A percentile compares a stretch with the other conserved stretches of the same genome.
Conservation (phyloP, 1,284 basidiomycete genomes). For the Macrocystidia cucumis region DNA sequence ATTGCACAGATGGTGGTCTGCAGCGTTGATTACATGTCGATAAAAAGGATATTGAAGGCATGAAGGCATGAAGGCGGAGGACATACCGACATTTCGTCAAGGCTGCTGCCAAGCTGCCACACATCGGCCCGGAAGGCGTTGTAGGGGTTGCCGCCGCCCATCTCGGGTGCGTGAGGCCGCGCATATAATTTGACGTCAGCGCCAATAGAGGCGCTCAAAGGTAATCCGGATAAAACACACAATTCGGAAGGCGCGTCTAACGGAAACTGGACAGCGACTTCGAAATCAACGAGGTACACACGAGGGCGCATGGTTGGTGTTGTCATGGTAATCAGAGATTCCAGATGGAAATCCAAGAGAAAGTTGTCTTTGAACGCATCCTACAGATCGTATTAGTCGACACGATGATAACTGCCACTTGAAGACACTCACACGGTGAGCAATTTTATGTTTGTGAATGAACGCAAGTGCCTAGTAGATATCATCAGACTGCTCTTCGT, state of each 20-base stretch:
- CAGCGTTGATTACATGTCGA: too few relatives aligned
- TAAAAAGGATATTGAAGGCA: too few relatives aligned
- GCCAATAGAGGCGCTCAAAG: constrained; percentile 10
- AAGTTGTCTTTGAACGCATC: constrained; percentile 20
- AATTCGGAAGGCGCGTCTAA: constrained; percentile 9
- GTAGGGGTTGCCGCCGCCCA: constrained; percentile 13
- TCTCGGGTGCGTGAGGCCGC: constrained; percentile 14
- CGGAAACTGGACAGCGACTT: constrained; percentile 17
- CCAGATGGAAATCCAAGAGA: constrained; percentile 18
- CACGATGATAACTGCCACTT: too few relatives aligned
- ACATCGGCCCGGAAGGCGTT: constrained; percentile 21
- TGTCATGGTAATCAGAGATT: constrained; percentile 13
- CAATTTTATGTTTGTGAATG: constrained; percentile 13
- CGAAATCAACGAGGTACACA: constrained; percentile 21
- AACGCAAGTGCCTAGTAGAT: constrained; percentile 12
- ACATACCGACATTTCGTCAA: too few relatives aligned
- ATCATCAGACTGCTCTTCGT: not conserved
- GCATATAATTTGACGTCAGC: constrained; percentile 8
- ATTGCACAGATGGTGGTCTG: too few relatives aligned
- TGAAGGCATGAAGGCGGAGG: too few relatives aligned
- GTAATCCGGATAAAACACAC: constrained; percentile 9
- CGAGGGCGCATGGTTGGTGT: constrained; percentile 14
- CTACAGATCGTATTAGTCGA: too few relatives aligned
- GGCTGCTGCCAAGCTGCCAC: constrained; percentile 17
- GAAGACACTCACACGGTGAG: constrained; percentile 15